Evolutionary conservation across 2,329 filamentous ascomycete genomes (phyloP).

Genomic region (Cercospora janseana): DNA sequence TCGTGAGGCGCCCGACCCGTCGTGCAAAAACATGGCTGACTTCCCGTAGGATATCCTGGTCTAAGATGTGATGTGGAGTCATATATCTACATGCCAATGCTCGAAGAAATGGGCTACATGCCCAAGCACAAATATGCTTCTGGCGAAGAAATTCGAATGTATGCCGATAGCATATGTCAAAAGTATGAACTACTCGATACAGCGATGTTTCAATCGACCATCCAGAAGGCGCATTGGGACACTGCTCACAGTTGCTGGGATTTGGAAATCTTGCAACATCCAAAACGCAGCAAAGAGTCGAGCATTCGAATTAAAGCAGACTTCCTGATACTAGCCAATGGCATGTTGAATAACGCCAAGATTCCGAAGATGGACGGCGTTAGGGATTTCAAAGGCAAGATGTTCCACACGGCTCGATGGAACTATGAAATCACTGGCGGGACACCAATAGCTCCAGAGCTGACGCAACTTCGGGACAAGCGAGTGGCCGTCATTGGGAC

Average conservation of each 20-base stretch:
- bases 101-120: slow-evolving; percentile 61
- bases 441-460: slow-evolving; percentile 30
- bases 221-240: slow-evolving; percentile 50
- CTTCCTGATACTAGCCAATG: slow-evolving; percentile 44
- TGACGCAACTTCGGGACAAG: slow-evolving; percentile 43
- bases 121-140: slow-evolving; percentile 52
- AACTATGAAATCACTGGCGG: slow-evolving; percentile 46
- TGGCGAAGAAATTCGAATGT: slow-evolving; percentile 48
- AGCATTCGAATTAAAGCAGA: slow-evolving; percentile 36
- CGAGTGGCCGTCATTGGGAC: slow-evolving; percentile 47
- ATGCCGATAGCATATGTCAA: slow-evolving; percentile 47
- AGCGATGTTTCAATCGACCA: slow-evolving; percentile 51
- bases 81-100: slow-evolving; percentile 57
- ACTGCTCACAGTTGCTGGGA: slow-evolving; percentile 40
- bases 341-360: slow-evolving; percentile 46
- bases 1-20: slow-evolving; percentile 4
- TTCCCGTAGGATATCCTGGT: slow-evolving; percentile 42
- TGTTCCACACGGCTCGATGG: slow-evolving; percentile 49
- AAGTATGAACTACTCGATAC: slow-evolving; percentile 45
- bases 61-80: slow-evolving; percentile 58
- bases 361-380: slow-evolving; percentile 47
- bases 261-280: slow-evolving; percentile 33
- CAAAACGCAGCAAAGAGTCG: slow-evolving; percentile 30
- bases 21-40: slow-evolving; percentile 1
- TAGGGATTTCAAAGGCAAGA: slow-evolving; percentile 41